These are phyloP conservation scores for Saccharomycopsis sp. DNA, from an alignment of 805 yeast species.

Conservation along the genomic window DNA sequence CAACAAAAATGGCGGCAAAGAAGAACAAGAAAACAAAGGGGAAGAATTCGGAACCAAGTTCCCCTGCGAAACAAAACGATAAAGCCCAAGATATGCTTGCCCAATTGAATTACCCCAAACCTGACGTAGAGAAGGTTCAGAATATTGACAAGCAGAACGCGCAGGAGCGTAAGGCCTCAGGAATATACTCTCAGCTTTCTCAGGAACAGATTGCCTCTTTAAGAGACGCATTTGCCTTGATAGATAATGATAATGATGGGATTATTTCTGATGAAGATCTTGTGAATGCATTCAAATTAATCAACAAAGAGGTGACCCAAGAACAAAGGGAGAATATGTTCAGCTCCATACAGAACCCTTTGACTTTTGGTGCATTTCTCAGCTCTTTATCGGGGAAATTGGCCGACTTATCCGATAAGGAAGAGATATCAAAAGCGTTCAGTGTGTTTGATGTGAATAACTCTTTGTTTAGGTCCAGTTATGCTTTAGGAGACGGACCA, in stretches of 20 bases:
- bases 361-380: conserved; percentile 62
- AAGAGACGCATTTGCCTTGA: conserved; percentile 68
- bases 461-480: not conserved
- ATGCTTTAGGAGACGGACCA: conserved; percentile 23
- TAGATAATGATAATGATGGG: conserved; percentile 81
- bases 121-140: not conserved
- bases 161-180: conserved; percentile 18
- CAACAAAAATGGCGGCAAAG: not conserved
- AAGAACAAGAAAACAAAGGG: not conserved
- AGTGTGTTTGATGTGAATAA: conserved; percentile 37
- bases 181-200: conserved; percentile 36
- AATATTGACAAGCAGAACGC: not conserved
- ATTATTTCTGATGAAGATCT: conserved; percentile 51
- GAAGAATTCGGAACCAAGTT: not conserved
- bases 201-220: conserved; percentile 59
- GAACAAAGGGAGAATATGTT: conserved; percentile 47
- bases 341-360: conserved; percentile 29
- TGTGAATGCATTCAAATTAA: conserved; percentile 41
- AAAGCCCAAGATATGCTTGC: not conserved
- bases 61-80: not conserved
- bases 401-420: conserved; percentile 42
- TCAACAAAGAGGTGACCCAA: conserved; percentile 42
- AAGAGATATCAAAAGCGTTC: conserved; percentile 54
- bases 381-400: conserved; percentile 54
- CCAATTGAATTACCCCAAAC: not conserved